Evolutionary conservation across 768 basidiomycete species (phyloP), one percentile per base, ranked within the genome.

Genomic region (Multifurca ochricompacta): DNA sequence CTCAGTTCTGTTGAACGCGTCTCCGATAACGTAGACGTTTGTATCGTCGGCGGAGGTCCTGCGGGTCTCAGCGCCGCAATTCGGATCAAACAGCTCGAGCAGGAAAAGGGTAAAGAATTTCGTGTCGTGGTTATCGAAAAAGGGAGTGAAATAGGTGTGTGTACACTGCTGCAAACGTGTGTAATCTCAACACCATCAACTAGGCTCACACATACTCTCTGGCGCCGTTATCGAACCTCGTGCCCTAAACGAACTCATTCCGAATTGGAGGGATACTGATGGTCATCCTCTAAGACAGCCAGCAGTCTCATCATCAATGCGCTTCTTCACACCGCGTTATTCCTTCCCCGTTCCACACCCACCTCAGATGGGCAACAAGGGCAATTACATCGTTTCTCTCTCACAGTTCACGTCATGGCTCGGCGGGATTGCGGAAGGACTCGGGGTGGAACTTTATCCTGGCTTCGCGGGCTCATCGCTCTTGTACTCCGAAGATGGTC

Each of bases 61-160:
- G 95, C 96, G 0, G 95, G 96, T 6, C 77, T 99, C 57, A 86
- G 85, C 59, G 93, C 95, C n/a, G 95, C 93, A 4, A 98, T 98
- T 56, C 79, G 92, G 5, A 72, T 99, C 49, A 97, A 95, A 71
- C 94, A 98, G 70, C 81, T 96, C 23, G 91, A 92, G 64, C 69
- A 78, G 61, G 83, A 91, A 67, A 78, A 74, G 39, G 90, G 86
- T 0, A 79, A 78, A 50, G 89, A 94, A 59, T 74, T 95, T 13
- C 76, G 95, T 14, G 92, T 99, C 6, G 88, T 99, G 39, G 87
- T 99, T 0, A 75, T 98, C 6, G 96, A 98, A 72, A 99, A 99
- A 69, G 95, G 94, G 10, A 74, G 76, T 14, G 95, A 98, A 78
- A 80, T 91, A 36, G 95, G 92, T 89, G 51, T 65, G 86, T 79